These are phyloP conservation scores for Rhizopus delemar DNA, from an alignment of 371 early-diverging fungal genomes.

Conservation along the genomic window DNA sequence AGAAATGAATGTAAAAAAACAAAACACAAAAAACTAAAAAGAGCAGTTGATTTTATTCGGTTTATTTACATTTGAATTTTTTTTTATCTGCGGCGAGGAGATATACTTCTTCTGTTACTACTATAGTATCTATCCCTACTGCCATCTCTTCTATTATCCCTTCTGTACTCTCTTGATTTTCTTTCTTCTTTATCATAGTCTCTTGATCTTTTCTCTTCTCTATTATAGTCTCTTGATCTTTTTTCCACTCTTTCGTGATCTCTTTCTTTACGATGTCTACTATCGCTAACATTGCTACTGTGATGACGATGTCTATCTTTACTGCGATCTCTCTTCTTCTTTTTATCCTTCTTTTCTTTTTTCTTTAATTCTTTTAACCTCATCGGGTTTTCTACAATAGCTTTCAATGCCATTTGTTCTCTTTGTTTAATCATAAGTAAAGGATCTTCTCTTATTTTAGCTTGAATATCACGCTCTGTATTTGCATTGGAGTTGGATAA, in stretches of 20 bases:
- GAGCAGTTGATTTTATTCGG: not conserved
- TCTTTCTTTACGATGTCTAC: not conserved
- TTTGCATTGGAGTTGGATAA: slow-evolving; percentile 70
- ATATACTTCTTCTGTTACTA: slow-evolving; percentile 20
- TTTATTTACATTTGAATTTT: slow-evolving; percentile 8
- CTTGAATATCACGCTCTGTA: slow-evolving; percentile 73
- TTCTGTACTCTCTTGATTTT: slow-evolving; percentile 7
- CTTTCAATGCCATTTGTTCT: slow-evolving; percentile 81
- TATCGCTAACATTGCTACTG: not conserved
- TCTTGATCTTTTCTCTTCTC: slow-evolving; percentile 7
- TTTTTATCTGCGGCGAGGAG: slow-evolving; percentile 20
- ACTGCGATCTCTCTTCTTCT: slow-evolving; percentile 45
- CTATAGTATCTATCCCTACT: not conserved
- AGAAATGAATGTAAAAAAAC: not conserved
- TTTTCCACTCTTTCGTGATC: slow-evolving; percentile 8
- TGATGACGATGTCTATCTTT: slow-evolving; percentile 14
- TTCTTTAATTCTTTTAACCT: slow-evolving; percentile 61
- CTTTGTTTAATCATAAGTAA: slow-evolving; percentile 81
- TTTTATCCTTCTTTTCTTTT: slow-evolving; percentile 50
- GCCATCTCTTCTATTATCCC: slow-evolving; percentile 3
- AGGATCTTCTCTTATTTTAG: slow-evolving; percentile 93
- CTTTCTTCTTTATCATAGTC: not conserved
- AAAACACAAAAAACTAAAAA: slow-evolving; percentile 4
- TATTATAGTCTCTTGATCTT: slow-evolving; percentile 1
- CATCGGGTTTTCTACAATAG: slow-evolving; percentile 76